phyloP scores from a whole-genome alignment of 2,329 filamentous ascomycete genomes.

The Colletotrichum paranaense region DNA sequence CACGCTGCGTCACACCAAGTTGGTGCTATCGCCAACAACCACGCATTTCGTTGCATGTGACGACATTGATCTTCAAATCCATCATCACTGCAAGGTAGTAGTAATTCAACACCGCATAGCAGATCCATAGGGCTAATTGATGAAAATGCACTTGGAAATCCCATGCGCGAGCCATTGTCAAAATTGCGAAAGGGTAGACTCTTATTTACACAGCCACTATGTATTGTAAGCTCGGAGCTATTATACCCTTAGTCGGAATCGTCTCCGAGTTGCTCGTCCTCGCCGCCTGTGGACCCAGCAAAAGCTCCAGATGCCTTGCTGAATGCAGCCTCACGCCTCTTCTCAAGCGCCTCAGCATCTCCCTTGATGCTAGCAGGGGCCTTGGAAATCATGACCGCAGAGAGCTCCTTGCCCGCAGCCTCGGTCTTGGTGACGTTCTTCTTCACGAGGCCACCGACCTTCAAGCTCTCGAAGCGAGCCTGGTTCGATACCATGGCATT shows the following conservation, averaged over 20 bases:
- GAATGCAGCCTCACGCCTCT: conserved; percentile 24
- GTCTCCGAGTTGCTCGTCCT: conserved; percentile 24
- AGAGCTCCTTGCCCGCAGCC: conserved; percentile 23
- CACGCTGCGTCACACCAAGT: neutral
- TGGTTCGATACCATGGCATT: conserved; percentile 22
- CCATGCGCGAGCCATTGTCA: no score
- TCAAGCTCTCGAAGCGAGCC: conserved; percentile 19
- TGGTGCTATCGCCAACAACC: neutral
- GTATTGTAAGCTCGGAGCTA: neutral
- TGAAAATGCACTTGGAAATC: neutral
- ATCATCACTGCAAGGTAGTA: neutral
- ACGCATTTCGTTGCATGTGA: neutral
- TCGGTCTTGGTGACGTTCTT: conserved; percentile 30
- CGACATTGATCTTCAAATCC: neutral
- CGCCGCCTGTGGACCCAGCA: conserved; percentile 14
- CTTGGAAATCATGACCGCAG: conserved; percentile 16
- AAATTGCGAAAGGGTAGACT: neutral
- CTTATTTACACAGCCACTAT: neutral
- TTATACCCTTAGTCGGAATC: conserved; percentile 13
- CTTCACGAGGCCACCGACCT: conserved; percentile 25
- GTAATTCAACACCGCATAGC: neutral
- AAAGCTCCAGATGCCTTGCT: conserved; percentile 17
- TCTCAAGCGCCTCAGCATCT: conserved; percentile 17
- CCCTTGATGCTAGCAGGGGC: conserved; percentile 4
- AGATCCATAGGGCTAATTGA: neutral